Evolutionary conservation across 2,329 filamentous ascomycete species (phyloP), one percentile per base, ranked within the genome.

Genomic region (Nemania sp.): DNA sequence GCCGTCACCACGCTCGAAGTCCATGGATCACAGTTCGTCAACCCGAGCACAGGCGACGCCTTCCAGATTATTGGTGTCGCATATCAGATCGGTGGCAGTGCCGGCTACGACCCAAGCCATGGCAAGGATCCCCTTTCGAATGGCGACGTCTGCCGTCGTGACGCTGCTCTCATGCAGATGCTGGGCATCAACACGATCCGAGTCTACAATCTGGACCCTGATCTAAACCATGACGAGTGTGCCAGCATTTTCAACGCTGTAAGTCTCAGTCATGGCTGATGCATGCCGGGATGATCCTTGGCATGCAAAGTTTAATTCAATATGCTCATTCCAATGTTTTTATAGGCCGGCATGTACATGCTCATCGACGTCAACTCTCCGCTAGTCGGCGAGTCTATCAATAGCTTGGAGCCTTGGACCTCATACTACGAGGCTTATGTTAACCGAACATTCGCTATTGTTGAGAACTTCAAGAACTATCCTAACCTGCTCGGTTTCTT

Each of bases 401-500:
- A 85, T 75, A 85, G 84, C 66, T 78, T 72, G 26, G 79, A 86
- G 67, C 89, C 89, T 26, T 88, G 86, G 86, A 82, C 83, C 55
- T 87, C 83, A 66, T 91, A 91, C 82, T 85, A 88, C 75, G 81
- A 80, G 58, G 79, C 78, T 22, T 91, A 91, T 77, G 80, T 90
- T 64, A 90, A 90, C 81, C 87, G 88, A 72, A 90, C 88, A 47
- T 91, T 91, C 77, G 87, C 87, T 68, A 84, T 91, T 56, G 88
- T 90, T 27, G 89, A 91, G 81, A 87, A 88, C 45, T 91, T 91
- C 82, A 87, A 87, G 82, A 83, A 81, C 80, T 91, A 90, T 76
- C 88, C 88, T 75, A 91, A 91, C 81, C 88, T 88, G 11, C 82
- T 90, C n/a, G 83, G 86, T 65, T 94, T 92, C 86, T 94, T 93